Evolutionary conservation across 148 eudicot species (phyloP).

Genomic region (Chenopodium suecicum): DNA sequence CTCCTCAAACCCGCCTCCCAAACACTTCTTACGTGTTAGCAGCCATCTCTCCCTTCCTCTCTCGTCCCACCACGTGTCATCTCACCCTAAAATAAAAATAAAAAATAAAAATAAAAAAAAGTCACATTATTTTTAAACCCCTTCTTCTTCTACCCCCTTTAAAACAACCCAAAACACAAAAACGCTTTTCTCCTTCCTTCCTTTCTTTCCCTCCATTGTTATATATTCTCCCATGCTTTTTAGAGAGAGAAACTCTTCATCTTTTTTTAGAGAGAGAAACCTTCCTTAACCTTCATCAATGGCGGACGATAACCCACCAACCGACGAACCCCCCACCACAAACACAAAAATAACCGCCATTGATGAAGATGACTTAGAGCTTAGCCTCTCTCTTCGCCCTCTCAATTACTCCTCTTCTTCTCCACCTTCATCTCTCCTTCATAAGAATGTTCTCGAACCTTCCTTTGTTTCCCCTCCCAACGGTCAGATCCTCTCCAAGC

Average conservation of each 20-base stretch:
- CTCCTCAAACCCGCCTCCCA: background rate
- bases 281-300: conserved; percentile 1
- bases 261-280: background rate
- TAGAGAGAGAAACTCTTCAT: background rate
- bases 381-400: conserved; percentile 45
- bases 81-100: background rate
- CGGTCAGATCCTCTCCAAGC: conserved; percentile 25
- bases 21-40: conserved; percentile 38
- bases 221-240: background rate
- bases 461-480: background rate
- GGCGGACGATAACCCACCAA: conserved; percentile 17
- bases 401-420: background rate
- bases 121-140: background rate
- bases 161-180: background rate
- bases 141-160: background rate
- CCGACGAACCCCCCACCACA: conserved; percentile 8
- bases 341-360: background rate
- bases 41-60: conserved; percentile 27
- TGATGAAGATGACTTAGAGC: conserved; percentile 48
- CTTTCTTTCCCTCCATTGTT: too few species aligned
- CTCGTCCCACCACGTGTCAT: conserved; percentile 50
- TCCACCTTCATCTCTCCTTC: background rate
- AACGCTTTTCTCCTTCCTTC: conserved; percentile 20
- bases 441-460: background rate
- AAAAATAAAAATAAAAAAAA: background rate